Evolutionary conservation across 2,329 filamentous ascomycete genomes (phyloP), one percentile per base, ranked within the genome.

Genomic region (Cordyceps fumosorosea): DNA sequence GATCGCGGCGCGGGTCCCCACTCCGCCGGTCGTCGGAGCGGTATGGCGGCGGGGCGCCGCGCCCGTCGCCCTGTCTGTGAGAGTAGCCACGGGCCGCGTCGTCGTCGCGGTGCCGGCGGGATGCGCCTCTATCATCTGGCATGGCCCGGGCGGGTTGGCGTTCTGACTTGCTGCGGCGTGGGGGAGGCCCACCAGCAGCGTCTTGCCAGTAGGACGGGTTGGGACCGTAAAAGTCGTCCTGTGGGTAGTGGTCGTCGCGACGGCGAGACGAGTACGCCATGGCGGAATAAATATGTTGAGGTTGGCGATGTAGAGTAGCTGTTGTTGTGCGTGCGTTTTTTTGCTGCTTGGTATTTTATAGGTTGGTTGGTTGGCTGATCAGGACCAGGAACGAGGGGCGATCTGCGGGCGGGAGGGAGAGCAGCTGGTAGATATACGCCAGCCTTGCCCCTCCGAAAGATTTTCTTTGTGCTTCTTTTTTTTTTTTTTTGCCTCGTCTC

Each of bases 201-300:
- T 55, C 47, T n/a, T 62, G 54, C 60, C 60, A 62, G 48, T 63
- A 64, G 29, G 62, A 40, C 37, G 63, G 63, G 50, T 56, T 61
- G 66, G 62, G 64, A 7, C 65, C 66, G 51, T 69, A 69, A 20
- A 65, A 59, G 50, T 66, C 64, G 56, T 69, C 69, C 22, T 63
- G 65, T 10, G 59, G 52, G 44, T 67, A 56, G 34, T 67, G 67
- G 44, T 70, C 67, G 20, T 72, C 69, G 24, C 26, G 42, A 44
- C 60, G 60, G 37, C 66, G 63, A 29, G 66, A 65, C 24, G 68
- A 66, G 42, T 70, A 64, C 34, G 68, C 66, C 71, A 73, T 73
- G 48, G 56, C 48, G 58, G 22, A 24, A n/a, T 44, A 18, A n/a
- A 12, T 14, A 29, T 48, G 20, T 56, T n/a, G 11, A 45, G 62